Base-by-base conservation (phyloP, 2,329 filamentous ascomycete genomes). In the Trichophyton mentagrophytes region DNA sequence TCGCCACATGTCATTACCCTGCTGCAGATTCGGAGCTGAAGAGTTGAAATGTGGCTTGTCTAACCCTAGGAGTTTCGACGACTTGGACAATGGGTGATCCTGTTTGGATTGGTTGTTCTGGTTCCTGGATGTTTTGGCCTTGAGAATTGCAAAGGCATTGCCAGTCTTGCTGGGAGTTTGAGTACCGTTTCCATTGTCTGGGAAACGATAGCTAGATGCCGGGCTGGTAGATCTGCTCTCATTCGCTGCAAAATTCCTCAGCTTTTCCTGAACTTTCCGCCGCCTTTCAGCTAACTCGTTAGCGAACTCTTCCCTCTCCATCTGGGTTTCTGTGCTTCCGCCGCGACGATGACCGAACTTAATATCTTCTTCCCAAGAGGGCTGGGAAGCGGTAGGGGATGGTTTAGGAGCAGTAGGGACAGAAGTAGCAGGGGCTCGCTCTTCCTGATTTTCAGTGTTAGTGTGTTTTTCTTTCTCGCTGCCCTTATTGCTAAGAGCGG, bases 311-410 rank as follows among this genome's bases (percentile, higher is more conserved):
- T 78, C 74, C 17, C 76, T 74, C 62, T 80, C 78, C 59, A 70
- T 72, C 65, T 78, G 73, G 2, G 78, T 79, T 63, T 79, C 77
- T 1, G 75, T 76, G 63, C 78, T 80, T 13, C 70, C 74, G 17
- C 70, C 71, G 30, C 77, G 73, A 27, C 73, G 69, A 61, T 79
- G 77, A 27, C 70, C 70, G n/a, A 66, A 61, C 33, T 69, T 64
- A 11, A 79, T 65, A 60, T 82, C 80, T 5, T 78, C 73, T 63
- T 81, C 77, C 79, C 79, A 82, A 5, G 74, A 65, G 3, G 69
- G 60, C 1, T 36, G 68, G 66, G 25, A 63, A 53, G 22, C 46
- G 44, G 13, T 61, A 51, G 56, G 53, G 17, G 42, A 17, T 27
- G 11, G 56, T 59, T 27, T 53, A 20, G 44, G 61, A 42, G 6